These are phyloP conservation scores for Hyphopichia burtonii DNA, from an alignment of 1,139 yeast species.

Conservation along the genomic window DNA sequence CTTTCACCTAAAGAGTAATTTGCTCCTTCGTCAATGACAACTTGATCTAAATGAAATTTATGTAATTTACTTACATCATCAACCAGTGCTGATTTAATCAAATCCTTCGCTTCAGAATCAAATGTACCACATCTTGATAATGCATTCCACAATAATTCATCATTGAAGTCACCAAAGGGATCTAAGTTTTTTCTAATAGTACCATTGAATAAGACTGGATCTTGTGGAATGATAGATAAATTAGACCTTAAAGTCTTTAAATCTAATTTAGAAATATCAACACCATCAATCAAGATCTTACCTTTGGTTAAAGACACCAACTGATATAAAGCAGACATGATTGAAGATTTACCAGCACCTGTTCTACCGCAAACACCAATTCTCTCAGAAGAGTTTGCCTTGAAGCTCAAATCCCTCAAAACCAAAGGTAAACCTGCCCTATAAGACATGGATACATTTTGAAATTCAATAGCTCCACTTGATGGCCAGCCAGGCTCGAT, in stretches of 20 bases:
- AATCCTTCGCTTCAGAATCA: slow-evolving; percentile 10
- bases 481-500: too few relatives aligned
- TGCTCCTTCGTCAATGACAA: slow-evolving; percentile 51
- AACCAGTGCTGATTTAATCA: neutral
- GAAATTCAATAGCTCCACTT: slow-evolving; percentile 13
- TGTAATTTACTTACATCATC: slow-evolving; percentile 9
- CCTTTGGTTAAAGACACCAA: slow-evolving; percentile 47
- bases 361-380: slow-evolving; percentile 67
- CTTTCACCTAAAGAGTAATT: slow-evolving; percentile 57
- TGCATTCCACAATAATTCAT: slow-evolving; percentile 30
- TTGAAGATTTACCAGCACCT: slow-evolving; percentile 65
- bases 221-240: slow-evolving; percentile 20
- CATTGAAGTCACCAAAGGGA: slow-evolving; percentile 14
- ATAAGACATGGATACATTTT: slow-evolving; percentile 15
- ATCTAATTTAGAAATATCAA: slow-evolving; percentile 49
- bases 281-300: slow-evolving; percentile 46
- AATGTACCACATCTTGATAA: slow-evolving; percentile 33
- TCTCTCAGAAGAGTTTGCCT: slow-evolving; percentile 37
- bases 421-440: slow-evolving; percentile 19
- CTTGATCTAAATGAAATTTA: slow-evolving; percentile 50
- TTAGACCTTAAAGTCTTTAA: slow-evolving; percentile 17
- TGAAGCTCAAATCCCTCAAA: slow-evolving; percentile 24
- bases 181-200: slow-evolving; percentile 15
- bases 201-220: slow-evolving; percentile 19
- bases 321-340: slow-evolving; percentile 57